Base-by-base conservation (phyloP, 2,329 filamentous ascomycete genomes). In the Penicillium fuscoglaucum region DNA sequence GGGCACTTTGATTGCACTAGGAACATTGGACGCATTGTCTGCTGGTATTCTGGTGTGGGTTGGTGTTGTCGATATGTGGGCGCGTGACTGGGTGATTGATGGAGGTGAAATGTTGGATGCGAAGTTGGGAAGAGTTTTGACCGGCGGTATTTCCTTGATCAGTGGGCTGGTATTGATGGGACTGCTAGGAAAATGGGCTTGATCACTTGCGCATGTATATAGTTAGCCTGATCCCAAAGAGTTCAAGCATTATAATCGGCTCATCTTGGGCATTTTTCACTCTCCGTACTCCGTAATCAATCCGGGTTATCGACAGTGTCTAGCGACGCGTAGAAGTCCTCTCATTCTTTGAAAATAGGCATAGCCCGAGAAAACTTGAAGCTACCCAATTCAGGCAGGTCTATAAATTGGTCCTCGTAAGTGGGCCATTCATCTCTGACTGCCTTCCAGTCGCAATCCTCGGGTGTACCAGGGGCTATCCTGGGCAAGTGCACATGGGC, bases 31-130 rank as follows among this genome's bases (percentile, higher is more conserved):
- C 71, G 87, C 89, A 6, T 69, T 92, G 10, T 90, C 86, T 0
- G 88, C 90, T 0, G 90, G 90, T 29, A 90, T 93, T 45, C 79
- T 93, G 33, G 77, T 89, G n/a, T 93, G 90, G 88, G 89, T 92
- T 2, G 88, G 88, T 2, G 75, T 92, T 1, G 89, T 92, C 0
- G 89, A 92, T 76, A 91, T 93, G 88, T 87, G 87, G 84, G 87
- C 87, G 2, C 79, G 83, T 41, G 90, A 93, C 69, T 93, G 90
- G 90, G 82, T 88, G 66, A 76, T 85, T 66, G 78, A 78, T 1
- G 83, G 82, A 19, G 78, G 78, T 2, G 84, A 88, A 68, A 73
- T 90, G 71, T 72, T 82, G 17, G 74, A 83, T 31, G 81, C 86
- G 0, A 72, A 80, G 0, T 39, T 80, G 1, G 29, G 78, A 0